These are phyloP conservation scores for Leishmania turanica DNA, from an alignment of 208 protist species.

Conservation along the genomic window DNA sequence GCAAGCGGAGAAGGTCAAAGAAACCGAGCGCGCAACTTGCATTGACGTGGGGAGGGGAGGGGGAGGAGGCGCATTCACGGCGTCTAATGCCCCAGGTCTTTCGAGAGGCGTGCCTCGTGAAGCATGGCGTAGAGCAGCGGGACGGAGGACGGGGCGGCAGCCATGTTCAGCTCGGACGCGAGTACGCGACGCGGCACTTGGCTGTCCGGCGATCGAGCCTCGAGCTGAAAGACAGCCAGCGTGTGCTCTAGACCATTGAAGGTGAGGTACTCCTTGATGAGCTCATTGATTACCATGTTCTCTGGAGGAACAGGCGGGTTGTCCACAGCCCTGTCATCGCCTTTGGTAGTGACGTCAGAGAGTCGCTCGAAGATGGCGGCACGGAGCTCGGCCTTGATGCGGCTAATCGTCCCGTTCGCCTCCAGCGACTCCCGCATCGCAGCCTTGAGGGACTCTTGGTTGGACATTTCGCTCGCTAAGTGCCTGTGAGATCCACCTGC, in stretches of 20 bases:
- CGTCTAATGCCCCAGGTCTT: constrained; percentile 36
- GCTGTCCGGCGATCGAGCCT: constrained; percentile 57
- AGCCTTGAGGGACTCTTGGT: constrained; percentile 77
- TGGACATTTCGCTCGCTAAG: constrained; percentile 35
- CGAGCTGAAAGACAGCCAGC: constrained; percentile 83
- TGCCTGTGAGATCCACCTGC: not conserved
- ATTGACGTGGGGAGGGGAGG: not conserved
- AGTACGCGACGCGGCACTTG: constrained; percentile 71
- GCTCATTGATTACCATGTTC: constrained; percentile 94
- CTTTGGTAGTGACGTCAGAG: constrained; percentile 41
- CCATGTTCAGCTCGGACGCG: constrained; percentile 76
- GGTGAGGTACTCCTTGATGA: constrained; percentile 94
- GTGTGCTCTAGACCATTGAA: constrained; percentile 93
- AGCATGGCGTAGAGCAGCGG: constrained; percentile 86
- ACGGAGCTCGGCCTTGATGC: constrained; percentile 88
- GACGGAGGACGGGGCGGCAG: constrained; percentile 63
- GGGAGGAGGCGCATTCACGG: not conserved
- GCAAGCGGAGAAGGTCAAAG: not conserved
- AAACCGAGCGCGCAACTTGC: not conserved
- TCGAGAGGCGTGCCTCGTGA: constrained; percentile 63
- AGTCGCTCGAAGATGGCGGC: constrained; percentile 89
- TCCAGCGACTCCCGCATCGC: constrained; percentile 90
- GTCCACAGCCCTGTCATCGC: constrained; percentile 11
- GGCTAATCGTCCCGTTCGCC: constrained; percentile 79
- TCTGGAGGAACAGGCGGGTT: constrained; percentile 81